Evolutionary conservation across 2,329 filamentous ascomycete species (phyloP), one percentile per base, ranked within the genome.

Genomic region (Fusarium scirpi): DNA sequence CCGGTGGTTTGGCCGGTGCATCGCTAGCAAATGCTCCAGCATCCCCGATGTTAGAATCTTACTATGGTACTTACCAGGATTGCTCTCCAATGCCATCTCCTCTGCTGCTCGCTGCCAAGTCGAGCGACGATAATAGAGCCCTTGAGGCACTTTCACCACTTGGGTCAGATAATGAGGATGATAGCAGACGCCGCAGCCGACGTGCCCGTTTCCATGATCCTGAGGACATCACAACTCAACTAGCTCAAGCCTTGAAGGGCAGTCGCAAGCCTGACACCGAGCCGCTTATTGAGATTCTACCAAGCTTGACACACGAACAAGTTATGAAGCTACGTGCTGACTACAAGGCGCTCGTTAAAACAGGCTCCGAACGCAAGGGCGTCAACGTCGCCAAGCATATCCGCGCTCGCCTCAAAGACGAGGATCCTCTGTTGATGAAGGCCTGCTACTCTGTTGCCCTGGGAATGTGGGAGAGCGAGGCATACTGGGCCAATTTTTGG

Each of bases 401-500:
- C 78, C 93, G 93, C 66, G 84, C 88, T 20, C 87, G 89, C 22
- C 85, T 94, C 75, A 94, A 94, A 81, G 90, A 93, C 45, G 87
- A 90, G 73, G 86, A 91, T 57, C 85, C 90, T 7, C 90, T 89
- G 73, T 90, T 98, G 71, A 95, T 94, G 82, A 98, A 98, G 81
- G 92, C 92, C 9, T 94, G 92, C 76, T 98, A 98, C 79, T 90
- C 94, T 6, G 94, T 93, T 4, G 94, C 95, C 1, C 87, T 98
- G 1, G 96, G 96, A 12, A 87, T 88, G 55, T 98, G 94, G 91
- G 96, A 98, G 82, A 91, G 90, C 73, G 96, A 99, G 80, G 93
- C 94, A 1, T 97, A 97, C 85, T 99, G 96, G 94, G 94, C 95
- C 64, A 98, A 98, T 79, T 97, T 94, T 80, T 98, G 94, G 91